Base-by-base conservation (phyloP, 768 basidiomycete species). In the Tulasnella sp. region DNA sequence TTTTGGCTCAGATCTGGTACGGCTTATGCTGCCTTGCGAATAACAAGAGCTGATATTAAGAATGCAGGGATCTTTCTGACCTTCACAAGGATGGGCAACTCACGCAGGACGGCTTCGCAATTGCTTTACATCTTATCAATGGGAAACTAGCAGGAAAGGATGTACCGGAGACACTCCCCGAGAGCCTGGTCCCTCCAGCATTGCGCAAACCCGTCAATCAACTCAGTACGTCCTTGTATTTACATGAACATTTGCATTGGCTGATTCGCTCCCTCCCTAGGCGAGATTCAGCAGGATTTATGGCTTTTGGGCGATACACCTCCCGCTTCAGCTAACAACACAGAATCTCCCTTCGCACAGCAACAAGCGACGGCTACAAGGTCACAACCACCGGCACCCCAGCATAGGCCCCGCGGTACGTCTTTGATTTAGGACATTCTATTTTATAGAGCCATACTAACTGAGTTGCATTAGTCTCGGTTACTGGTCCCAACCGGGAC, bases 61-160 rank as follows among this genome's bases (percentile, higher is more conserved):
- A 52, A 15, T 49, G 0, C 61, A 97, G 94, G 95, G 96, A 99
- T 70, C 80, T 99, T 19, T 78, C 92, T 26, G 95, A 98, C 68
- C 78, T 97, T 23, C 82, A 86, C 63, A 86, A 85, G 53, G 86
- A 95, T 59, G 96, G 96, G 1, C 80, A 77, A 56, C 76, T 99
- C 50, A 92, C 84, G 2, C 79, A 84, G 54, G 94, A 97, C 51
- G 90, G 92, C 13, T 98, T 99, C 70, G 95, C 96, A 7, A 85
- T 98, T 47, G 96, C 93, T 3, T 82, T 94, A 82, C 81, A 95
- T 72, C 78, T 99, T 34, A 97, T 99, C 66, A 88, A 89, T 71
- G 80, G 79, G 67, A 91, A 85, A 70, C 73, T 96, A 8, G 77
- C 80, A 5, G 93, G 95, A 17, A 82, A 81, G 63, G 84, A 87